A percentile compares a stretch with the other conserved stretches of the same genome.
Conservation (phyloP, 768 basidiomycete genomes). For the Phylloporus arenicola region DNA sequence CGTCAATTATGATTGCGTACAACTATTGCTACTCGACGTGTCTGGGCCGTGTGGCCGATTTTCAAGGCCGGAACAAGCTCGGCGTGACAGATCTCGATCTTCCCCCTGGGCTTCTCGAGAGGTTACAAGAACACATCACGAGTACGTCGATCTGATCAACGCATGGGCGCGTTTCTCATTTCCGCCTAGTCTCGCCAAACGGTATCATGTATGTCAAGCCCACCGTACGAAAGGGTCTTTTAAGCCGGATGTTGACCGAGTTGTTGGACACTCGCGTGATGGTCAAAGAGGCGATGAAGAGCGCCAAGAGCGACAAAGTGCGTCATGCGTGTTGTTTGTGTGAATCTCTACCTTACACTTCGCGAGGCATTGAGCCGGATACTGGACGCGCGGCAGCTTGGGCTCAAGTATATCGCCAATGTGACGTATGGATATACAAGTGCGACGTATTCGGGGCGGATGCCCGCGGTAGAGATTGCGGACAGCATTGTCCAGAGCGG, state of each 20-base stretch:
- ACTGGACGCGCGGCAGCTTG: conserved; percentile 86
- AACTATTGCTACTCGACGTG: conserved; percentile 98
- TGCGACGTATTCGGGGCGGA: conserved; percentile 91
- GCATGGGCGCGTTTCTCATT: background rate
- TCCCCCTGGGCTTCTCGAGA: conserved; percentile 60
- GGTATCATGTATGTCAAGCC: conserved; percentile 92
- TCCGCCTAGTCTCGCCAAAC: conserved; percentile 79
- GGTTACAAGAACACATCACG: conserved; percentile 69
- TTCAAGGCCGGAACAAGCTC: conserved; percentile 83
- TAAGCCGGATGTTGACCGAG: conserved; percentile 89
- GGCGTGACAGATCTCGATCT: conserved; percentile 74
- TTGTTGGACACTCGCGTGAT: conserved; percentile 92
- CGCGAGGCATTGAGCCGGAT: conserved; percentile 65
- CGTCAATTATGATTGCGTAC: conserved; percentile 97
- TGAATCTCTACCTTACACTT: background rate
- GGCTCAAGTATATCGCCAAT: conserved; percentile 91
- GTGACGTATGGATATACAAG: conserved; percentile 96
- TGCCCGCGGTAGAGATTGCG: conserved; percentile 98
- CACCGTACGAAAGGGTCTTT: conserved; percentile 73
- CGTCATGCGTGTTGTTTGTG: background rate
- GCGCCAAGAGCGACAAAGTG: conserved; percentile 69
- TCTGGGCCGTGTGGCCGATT: conserved; percentile 80
- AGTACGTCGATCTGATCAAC: conserved; percentile 39
- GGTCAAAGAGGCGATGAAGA: conserved; percentile 97
- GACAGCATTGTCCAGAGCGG: conserved; percentile 98